Conservation (phyloP, 1,284 basidiomycete species). For the Austroboletus novae-zelandiae region DNA sequence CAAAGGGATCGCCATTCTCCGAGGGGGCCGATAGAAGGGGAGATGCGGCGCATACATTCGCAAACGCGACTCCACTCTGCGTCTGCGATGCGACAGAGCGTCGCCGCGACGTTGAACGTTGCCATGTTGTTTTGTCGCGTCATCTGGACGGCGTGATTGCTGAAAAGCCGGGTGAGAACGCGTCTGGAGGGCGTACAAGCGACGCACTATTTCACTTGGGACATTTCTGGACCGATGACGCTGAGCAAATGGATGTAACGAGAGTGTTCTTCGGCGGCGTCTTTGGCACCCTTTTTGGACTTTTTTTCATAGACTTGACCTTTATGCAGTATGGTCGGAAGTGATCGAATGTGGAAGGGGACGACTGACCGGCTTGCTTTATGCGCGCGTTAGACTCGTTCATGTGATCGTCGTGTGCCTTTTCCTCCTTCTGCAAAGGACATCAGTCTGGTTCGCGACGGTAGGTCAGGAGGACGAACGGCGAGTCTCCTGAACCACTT, state of each 20-base stretch:
- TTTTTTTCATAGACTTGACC: conserved; percentile 75
- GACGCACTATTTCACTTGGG: conserved; percentile 72
- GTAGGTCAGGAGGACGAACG: conserved; percentile 37
- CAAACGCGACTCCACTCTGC: conserved; percentile 73
- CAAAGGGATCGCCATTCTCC: conserved; percentile 71
- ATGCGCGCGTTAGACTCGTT: conserved; percentile 68
- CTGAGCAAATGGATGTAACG: conserved; percentile 73
- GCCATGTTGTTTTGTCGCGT: conserved; percentile 59
- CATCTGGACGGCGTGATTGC: conserved; percentile 63
- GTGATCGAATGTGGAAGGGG: neutral
- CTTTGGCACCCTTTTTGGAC: conserved; percentile 66
- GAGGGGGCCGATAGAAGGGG: conserved; percentile 62
- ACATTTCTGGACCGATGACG: conserved; percentile 72
- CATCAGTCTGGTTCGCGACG: conserved; percentile 2
- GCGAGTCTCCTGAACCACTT: conserved; percentile 83
- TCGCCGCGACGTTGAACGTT: conserved; percentile 60
- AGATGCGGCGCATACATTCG: conserved; percentile 63
- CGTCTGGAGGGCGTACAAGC: neutral
- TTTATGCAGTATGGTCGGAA: conserved; percentile 25
- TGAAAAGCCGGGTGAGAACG: conserved; percentile 29
- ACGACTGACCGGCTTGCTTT: conserved; percentile 64
- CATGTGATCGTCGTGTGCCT: conserved; percentile 68
- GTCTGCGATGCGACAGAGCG: conserved; percentile 66
- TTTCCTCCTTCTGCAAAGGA: conserved; percentile 68
- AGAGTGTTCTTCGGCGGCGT: conserved; percentile 69